Percentiles rank a stretch among this genome's conserved stretches.
phyloP scores from a whole-genome alignment of 140 eudicot species.

The Stevia rebaudiana region DNA sequence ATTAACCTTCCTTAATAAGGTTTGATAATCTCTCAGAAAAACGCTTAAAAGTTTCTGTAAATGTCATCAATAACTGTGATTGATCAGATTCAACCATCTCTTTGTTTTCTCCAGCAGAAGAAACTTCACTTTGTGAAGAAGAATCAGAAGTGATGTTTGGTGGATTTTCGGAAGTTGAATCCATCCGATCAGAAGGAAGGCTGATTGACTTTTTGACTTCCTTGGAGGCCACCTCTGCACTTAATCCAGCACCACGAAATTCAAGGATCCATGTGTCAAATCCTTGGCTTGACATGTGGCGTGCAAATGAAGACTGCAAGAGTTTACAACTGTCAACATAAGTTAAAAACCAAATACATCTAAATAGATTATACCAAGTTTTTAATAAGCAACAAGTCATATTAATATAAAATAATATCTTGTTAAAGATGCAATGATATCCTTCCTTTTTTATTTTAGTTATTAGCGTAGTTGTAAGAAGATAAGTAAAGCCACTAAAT shows the following conservation, averaged over 20 bases:
- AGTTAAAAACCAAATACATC: slow-evolving; percentile 9
- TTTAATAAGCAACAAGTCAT: background rate
- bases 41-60: slow-evolving; percentile 45
- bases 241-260: slow-evolving; percentile 82
- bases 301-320: slow-evolving; percentile 80
- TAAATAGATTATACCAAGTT: background rate
- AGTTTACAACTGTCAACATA: slow-evolving; percentile 18
- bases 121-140: slow-evolving; percentile 30
- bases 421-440: background rate
- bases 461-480: no score
- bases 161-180: slow-evolving; percentile 14
- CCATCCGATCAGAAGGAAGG: slow-evolving; percentile 31
- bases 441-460: background rate
- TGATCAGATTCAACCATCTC: slow-evolving; percentile 39
- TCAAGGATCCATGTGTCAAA: slow-evolving; percentile 87
- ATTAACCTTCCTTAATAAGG: slow-evolving; percentile 47
- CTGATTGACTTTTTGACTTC: slow-evolving; percentile 33
- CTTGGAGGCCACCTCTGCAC: slow-evolving; percentile 32
- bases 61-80: slow-evolving; percentile 42
- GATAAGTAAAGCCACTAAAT: background rate
- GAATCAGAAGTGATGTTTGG: slow-evolving; percentile 20
- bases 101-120: slow-evolving; percentile 28
- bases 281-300: slow-evolving; percentile 72
- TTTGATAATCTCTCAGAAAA: slow-evolving; percentile 43
- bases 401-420: background rate